Evolutionary conservation across 2,329 filamentous ascomycete genomes (phyloP).

Genomic region (Colletotrichum navitas): DNA sequence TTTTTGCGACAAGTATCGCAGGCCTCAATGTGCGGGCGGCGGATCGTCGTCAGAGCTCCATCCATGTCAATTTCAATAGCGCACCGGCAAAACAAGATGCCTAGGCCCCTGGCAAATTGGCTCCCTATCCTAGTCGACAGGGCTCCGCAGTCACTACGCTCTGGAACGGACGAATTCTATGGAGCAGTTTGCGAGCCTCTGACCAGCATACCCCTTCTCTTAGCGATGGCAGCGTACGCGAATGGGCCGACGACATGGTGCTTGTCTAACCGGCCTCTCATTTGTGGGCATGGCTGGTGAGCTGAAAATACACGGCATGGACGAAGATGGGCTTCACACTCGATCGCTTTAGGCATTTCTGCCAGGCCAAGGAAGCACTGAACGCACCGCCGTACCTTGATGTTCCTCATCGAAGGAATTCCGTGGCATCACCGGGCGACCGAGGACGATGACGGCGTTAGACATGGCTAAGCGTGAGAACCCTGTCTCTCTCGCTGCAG

Average conservation of each 20-base stretch:
- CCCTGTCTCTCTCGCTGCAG: conserved; percentile 24
- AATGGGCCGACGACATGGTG: conserved; percentile 22
- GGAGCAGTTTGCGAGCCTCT: conserved; percentile 36
- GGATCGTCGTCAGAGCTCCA: background rate
- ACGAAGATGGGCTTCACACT: background rate
- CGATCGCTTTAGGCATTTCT: conserved; percentile 13
- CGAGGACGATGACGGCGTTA: conserved; percentile 9
- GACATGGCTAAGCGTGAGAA: conserved; percentile 30
- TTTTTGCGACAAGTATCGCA: background rate
- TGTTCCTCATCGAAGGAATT: conserved; percentile 17
- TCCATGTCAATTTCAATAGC: conserved; percentile 1
- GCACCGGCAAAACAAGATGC: background rate
- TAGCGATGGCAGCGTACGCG: conserved; percentile 31
- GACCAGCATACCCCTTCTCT: conserved; percentile 31
- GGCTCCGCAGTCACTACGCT: conserved; percentile 11
- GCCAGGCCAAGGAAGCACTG: conserved; percentile 13
- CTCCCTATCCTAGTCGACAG: conserved; percentile 11
- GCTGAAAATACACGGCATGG: conserved; percentile 21
- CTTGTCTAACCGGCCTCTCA: conserved; percentile 13
- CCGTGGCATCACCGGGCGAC: conserved; percentile 5
- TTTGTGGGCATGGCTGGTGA: conserved; percentile 17
- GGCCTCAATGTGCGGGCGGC: conserved; percentile 7
- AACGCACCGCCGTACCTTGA: conserved; percentile 15
- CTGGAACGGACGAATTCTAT: conserved; percentile 9
- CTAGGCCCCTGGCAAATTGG: conserved; percentile 7